phyloP scores from a whole-genome alignment of 495 filamentous ascomycete genomes.

The Neurospora sp. region DNA sequence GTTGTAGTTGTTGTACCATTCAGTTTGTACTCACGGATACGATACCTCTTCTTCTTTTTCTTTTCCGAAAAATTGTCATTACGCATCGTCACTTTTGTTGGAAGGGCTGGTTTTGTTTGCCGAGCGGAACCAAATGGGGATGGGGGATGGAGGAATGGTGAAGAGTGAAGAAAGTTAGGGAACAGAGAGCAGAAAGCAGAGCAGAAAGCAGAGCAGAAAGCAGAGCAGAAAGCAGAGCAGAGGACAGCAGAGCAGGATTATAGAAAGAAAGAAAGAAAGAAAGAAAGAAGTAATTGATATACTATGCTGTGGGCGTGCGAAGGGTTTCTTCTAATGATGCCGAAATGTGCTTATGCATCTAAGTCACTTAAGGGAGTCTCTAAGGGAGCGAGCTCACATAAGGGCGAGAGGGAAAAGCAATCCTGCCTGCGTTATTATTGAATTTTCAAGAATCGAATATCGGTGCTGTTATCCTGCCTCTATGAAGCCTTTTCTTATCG shows the following conservation, averaged over 20 bases:
- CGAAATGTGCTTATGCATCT: not conserved
- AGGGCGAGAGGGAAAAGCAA: too few relatives aligned
- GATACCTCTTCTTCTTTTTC: not conserved
- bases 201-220: not conserved
- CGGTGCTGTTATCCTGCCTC: not conserved
- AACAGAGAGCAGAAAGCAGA: not conserved
- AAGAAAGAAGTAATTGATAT: not conserved
- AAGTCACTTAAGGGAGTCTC: not conserved
- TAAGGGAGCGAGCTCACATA: not conserved
- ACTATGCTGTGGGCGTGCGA: not conserved
- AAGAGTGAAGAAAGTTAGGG: not conserved
- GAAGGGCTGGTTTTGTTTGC: not conserved
- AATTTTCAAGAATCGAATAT: not conserved
- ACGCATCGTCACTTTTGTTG: not conserved
- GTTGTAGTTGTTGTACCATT: not conserved
- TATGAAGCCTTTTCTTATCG: too few relatives aligned
- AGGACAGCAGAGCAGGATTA: not conserved
- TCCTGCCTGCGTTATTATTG: not conserved
- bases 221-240: not conserved
- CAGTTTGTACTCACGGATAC: not conserved
- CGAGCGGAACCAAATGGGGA: not conserved
- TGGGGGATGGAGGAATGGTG: not conserved
- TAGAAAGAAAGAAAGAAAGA: not conserved
- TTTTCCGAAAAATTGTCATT: not conserved
- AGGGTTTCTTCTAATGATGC: not conserved